Evolutionary conservation across 2,329 filamentous ascomycete species (phyloP), one percentile per base, ranked within the genome.

Genomic region (Leptographium flavum): DNA sequence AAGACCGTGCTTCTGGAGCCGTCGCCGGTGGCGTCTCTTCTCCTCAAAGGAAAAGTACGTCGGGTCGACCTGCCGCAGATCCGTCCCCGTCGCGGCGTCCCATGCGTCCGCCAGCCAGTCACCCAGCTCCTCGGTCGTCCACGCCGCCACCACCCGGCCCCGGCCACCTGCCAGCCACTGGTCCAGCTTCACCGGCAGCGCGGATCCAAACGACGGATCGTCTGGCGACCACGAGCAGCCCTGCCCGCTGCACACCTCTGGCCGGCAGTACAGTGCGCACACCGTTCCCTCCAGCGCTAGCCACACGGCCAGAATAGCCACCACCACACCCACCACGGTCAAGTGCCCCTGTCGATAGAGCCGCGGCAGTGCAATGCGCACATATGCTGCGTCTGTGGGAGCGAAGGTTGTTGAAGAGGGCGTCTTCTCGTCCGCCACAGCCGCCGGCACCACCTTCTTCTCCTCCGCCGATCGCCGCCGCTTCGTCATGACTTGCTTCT

Each of bases 171-270:
- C 73, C 9, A 64, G 55, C 75, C 75, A 80, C 52, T 79, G 68
- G 55, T 81, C 76, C 13, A 80, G 54, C 60, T 79, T 80, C 46
- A 76, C 69, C 3, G 76, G 76, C 39, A 80, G 64, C 1, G 74
- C 72, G 33, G 63, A 65, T n/a, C 75, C 76, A 57, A 76, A 80
- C 23, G 68, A 68, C 0, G 76, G 76, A 55, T 79, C 76, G 39
- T 73, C 66, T 11, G 67, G 65, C 25, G 69, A 70, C 73, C 73
- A 79, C 31, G 68, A 63, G 55, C 74, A 79, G 2, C 66, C 64
- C 33, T 61, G 39, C 47, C 57, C 43, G 40, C 58, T 56, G 21
- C 75, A 78, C 28, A 63, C 64, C n/a, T 60, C 55, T 2, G 74
- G 72, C 15, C 69, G 69, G 54, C 73, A 78, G 58, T 71, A 80